phyloP scores from a whole-genome alignment of 768 basidiomycete genomes.

The Termitomyces sp. region DNA sequence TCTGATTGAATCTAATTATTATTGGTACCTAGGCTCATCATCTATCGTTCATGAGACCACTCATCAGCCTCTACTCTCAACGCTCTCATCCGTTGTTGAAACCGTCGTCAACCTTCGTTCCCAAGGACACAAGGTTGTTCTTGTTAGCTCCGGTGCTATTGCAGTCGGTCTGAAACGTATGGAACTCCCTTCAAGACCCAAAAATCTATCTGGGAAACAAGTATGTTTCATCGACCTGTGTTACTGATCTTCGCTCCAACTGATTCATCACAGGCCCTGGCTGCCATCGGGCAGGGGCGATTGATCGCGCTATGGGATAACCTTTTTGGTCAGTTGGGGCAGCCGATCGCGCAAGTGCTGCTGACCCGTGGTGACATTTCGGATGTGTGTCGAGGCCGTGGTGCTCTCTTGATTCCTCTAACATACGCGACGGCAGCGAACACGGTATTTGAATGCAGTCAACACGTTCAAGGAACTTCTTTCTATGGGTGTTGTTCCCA shows the following conservation, averaged over 20 bases:
- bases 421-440: slow-evolving; percentile 51
- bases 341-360: slow-evolving; percentile 93
- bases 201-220: slow-evolving; percentile 87
- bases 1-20: background rate
- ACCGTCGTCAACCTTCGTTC: slow-evolving; percentile 73
- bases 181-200: slow-evolving; percentile 74
- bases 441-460: slow-evolving; percentile 92
- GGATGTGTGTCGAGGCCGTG: slow-evolving; percentile 54
- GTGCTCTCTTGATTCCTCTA: slow-evolving; percentile 13
- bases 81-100: slow-evolving; percentile 88
- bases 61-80: slow-evolving; percentile 86
- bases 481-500: slow-evolving; percentile 92
- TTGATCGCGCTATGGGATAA: slow-evolving; percentile 97
- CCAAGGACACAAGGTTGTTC: slow-evolving; percentile 88
- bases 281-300: slow-evolving; percentile 95
- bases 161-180: slow-evolving; percentile 92
- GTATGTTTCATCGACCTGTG: slow-evolving; percentile 32
- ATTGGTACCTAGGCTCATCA: slow-evolving; percentile 63
- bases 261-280: slow-evolving; percentile 62
- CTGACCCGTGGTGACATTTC: slow-evolving; percentile 95
- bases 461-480: slow-evolving; percentile 92
- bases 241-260: background rate
- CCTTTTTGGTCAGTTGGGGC: slow-evolving; percentile 87
- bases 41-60: slow-evolving; percentile 96
- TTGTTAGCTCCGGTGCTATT: slow-evolving; percentile 97